Conservation (phyloP, 2,329 filamentous ascomycete genomes). For the Seiridium unicorne region DNA sequence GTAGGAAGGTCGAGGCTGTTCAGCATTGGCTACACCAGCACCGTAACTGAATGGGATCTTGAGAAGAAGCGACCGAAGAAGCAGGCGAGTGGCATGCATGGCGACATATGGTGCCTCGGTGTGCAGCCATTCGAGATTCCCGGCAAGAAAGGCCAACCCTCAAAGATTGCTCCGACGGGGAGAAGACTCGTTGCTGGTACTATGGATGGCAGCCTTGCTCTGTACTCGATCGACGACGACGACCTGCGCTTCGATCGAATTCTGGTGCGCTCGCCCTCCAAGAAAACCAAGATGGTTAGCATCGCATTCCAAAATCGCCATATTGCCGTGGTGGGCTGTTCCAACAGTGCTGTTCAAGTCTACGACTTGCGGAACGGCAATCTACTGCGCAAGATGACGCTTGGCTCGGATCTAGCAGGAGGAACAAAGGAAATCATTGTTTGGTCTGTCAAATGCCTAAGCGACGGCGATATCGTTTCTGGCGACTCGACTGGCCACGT, state of each 20-base stretch:
- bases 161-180: constrained; percentile 27
- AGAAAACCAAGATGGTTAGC: constrained; percentile 86
- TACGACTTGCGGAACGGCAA: constrained; percentile 82
- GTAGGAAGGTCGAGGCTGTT: constrained; percentile 82
- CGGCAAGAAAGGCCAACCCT: constrained; percentile 1
- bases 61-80: constrained; percentile 73
- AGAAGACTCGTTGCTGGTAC: constrained; percentile 76
- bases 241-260: constrained; percentile 79
- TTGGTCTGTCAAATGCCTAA: constrained; percentile 88
- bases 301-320: constrained; percentile 85
- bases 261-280: constrained; percentile 73
- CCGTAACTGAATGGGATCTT: constrained; percentile 94
- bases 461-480: constrained; percentile 86
- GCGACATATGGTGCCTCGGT: constrained; percentile 95
- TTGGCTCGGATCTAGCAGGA: constrained; percentile 75
- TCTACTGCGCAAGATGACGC: constrained; percentile 76
- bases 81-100: constrained; percentile 87
- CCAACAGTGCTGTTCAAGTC: constrained; percentile 88
- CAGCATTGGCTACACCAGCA: constrained; percentile 91
- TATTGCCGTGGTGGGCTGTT: constrained; percentile 84
- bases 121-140: constrained; percentile 62
- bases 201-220: constrained; percentile 83
- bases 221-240: constrained; percentile 82
- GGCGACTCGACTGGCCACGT: constrained; percentile 94
- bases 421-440: constrained; percentile 84